Evolutionary conservation across 2,329 filamentous ascomycete species (phyloP).

Genomic region (Talaromyces sp.): DNA sequence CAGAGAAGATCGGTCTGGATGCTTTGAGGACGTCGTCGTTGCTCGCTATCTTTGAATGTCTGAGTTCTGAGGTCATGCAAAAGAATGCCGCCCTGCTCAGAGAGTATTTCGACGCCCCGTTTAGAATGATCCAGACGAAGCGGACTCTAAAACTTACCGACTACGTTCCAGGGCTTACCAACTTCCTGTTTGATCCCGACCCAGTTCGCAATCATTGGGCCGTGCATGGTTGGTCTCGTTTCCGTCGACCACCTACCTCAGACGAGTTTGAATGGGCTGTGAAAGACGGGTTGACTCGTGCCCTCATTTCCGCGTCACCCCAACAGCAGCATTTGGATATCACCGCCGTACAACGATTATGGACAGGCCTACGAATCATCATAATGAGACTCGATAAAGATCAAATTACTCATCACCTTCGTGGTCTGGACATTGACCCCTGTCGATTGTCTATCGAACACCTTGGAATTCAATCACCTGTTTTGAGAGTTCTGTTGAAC

Average conservation of each 20-base stretch:
- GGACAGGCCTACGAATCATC: constrained; percentile 73
- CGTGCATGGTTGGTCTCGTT: constrained; percentile 64
- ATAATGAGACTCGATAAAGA: constrained; percentile 70
- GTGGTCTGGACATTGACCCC: constrained; percentile 72
- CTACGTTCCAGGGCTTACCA: constrained; percentile 77
- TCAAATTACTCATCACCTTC: constrained; percentile 73
- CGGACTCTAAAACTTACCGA: constrained; percentile 74
- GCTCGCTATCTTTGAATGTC: constrained; percentile 79
- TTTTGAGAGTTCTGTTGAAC: constrained; percentile 68
- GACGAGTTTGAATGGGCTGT: constrained; percentile 87
- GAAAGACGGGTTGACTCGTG: constrained; percentile 66
- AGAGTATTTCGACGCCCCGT: constrained; percentile 75
- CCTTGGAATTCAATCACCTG: constrained; percentile 61
- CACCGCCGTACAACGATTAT: constrained; percentile 67
- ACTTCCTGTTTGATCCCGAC: constrained; percentile 77
- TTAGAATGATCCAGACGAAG: constrained; percentile 74
- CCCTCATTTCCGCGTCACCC: constrained; percentile 62
- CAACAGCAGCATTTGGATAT: constrained; percentile 48
- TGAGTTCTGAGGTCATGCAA: constrained; percentile 81
- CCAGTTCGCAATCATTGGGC: constrained; percentile 66
- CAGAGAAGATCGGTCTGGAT: constrained; percentile 51
- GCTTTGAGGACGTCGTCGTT: constrained; percentile 61
- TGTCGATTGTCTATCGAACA: constrained; percentile 62
- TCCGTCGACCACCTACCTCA: constrained; percentile 62
- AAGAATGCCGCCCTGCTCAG: constrained; percentile 53